These are phyloP conservation scores for Rhynchosporium secalis DNA, from an alignment of 2,329 filamentous ascomycete species.

Conservation along the genomic window DNA sequence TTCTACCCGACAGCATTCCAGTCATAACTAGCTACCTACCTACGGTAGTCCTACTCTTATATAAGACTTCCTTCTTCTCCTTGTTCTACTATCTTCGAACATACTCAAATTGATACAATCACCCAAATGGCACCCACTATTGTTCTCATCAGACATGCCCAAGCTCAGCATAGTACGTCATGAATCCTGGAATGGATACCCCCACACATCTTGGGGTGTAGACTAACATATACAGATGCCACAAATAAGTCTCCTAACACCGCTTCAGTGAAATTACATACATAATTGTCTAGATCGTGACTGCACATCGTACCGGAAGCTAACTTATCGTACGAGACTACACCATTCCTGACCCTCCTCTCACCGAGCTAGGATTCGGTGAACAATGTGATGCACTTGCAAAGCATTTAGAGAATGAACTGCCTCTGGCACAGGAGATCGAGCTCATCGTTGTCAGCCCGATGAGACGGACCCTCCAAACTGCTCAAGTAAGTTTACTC, in stretches of 20 bases:
- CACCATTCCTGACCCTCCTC: conserved; percentile 30
- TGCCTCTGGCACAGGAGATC: conserved; percentile 36
- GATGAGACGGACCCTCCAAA: conserved; percentile 39
- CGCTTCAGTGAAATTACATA: conserved; percentile 1
- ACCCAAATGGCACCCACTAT: conserved; percentile 43
- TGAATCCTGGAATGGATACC: not conserved
- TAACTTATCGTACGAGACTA: conserved; percentile 35
- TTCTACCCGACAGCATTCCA: not conserved
- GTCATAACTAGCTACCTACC: not conserved
- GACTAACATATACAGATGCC: conserved; percentile 32
- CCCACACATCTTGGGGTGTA: not conserved
- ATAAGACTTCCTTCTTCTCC: conserved; percentile 1
- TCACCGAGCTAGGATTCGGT: conserved; percentile 33
- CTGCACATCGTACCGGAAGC: conserved; percentile 10
- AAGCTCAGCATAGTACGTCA: conserved; percentile 45
- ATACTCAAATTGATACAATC: not conserved
- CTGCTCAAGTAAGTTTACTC: conserved; percentile 21
- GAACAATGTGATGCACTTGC: conserved; percentile 33
- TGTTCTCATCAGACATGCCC: conserved; percentile 46
- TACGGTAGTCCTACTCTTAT: not conserved
- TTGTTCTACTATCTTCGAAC: not conserved
- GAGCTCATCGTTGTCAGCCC: conserved; percentile 40
- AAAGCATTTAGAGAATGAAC: conserved; percentile 30
- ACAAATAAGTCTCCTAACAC: conserved; percentile 36
- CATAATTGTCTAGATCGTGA: not conserved